These are phyloP conservation scores for Pneumocystis wakefieldiae DNA, from an alignment of 1,139 yeast species.

Conservation along the genomic window DNA sequence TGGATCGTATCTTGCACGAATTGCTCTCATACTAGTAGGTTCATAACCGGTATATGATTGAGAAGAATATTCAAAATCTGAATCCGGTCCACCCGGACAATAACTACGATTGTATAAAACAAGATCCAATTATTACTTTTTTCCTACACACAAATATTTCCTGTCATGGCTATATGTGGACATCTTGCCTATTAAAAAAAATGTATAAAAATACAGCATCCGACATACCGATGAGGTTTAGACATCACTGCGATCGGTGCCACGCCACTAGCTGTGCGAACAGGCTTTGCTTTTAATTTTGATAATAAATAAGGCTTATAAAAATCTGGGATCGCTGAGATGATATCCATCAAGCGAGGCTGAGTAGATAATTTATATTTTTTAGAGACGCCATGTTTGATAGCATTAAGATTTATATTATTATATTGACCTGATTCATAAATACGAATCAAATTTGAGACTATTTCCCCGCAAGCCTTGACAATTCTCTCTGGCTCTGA, in stretches of 20 bases:
- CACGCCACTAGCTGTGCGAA: conserved; percentile 77
- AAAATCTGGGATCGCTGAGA: conserved; percentile 90
- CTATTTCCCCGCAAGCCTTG: conserved; percentile 14
- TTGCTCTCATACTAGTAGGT: conserved; percentile 98
- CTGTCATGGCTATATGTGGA: conserved; percentile 97
- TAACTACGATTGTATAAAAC: conserved; percentile 25
- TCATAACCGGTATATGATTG: conserved; percentile 98
- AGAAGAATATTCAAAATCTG: conserved; percentile 93
- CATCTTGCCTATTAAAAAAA: conserved; percentile 99
- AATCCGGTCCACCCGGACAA: conserved; percentile 99
- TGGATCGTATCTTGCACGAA: conserved; percentile 93
- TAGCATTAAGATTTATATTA: conserved; percentile 80
- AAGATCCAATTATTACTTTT: background rate
- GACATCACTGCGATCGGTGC: conserved; percentile 20
- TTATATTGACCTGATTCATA: conserved; percentile 12
- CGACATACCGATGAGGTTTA: conserved; percentile 27
- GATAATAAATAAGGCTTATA: conserved; percentile 83
- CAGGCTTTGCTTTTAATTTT: conserved; percentile 91
- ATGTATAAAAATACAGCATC: conserved; percentile 81
- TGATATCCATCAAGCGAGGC: conserved; percentile 89
- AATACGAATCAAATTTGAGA: conserved; percentile 9
- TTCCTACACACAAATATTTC: conserved; percentile 69
- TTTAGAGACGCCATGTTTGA: conserved; percentile 72
- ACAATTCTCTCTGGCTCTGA: background rate
- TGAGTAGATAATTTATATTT: conserved; percentile 83